phyloP scores from a whole-genome alignment of 495 filamentous ascomycete species.

The Xylaria castorea region DNA sequence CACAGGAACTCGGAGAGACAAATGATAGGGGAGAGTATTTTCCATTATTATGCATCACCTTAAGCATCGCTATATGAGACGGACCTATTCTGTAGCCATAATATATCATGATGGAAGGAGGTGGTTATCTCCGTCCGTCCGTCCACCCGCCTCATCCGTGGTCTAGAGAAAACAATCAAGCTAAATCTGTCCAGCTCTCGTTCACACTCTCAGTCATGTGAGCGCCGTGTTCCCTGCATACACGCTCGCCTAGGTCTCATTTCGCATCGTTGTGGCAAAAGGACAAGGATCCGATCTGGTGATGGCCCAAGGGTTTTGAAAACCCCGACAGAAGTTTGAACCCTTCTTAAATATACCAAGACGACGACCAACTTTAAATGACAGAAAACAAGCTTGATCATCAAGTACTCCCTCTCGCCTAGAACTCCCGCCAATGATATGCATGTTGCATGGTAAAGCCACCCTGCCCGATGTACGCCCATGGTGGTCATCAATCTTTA shows the following conservation, averaged over 20 bases:
- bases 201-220: neutral
- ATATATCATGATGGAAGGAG: constrained; percentile 11
- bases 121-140: neutral
- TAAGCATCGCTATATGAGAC: constrained; percentile 12
- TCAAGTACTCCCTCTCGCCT: constrained; percentile 32
- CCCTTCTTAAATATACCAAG: constrained; percentile 15
- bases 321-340: neutral
- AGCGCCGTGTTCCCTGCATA: neutral
- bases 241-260: constrained; percentile 5
- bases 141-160: neutral
- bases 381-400: constrained; percentile 27
- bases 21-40: constrained; percentile 3
- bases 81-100: constrained; percentile 19
- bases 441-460: constrained; percentile 33
- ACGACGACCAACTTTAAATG: constrained; percentile 24
- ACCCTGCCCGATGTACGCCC: constrained; percentile 39
- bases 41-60: constrained; percentile 27
- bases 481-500: constrained; percentile 37
- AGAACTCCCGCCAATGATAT: constrained; percentile 43
- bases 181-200: constrained; percentile 14
- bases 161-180: constrained; percentile 23
- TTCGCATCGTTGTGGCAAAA: neutral
- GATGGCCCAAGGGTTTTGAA: neutral
- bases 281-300: neutral
- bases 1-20: neutral